Base-by-base conservation (phyloP, 768 basidiomycete species). In the Sarcodon aspratus region DNA sequence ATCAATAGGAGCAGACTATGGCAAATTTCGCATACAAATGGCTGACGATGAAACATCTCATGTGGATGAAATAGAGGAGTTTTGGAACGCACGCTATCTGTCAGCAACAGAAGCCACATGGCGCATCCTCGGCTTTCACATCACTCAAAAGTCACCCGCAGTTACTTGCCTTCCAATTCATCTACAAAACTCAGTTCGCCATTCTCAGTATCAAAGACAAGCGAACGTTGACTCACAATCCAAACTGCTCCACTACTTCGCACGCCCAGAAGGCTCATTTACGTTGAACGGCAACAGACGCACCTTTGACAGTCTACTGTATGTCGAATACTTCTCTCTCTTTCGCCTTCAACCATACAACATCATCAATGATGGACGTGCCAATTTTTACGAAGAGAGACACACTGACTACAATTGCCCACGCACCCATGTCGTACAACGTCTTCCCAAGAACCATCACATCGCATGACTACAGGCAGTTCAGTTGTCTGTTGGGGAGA, bases 51-150 rank as follows among this genome's bases (percentile, higher is more conserved):
- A 33, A 0, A 45, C 43, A 7, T 32, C 46, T 6, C n/a, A n/a
- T n/a, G 38, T 66, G 7, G 58, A 69, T 46, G 66, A 70, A 44
- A 66, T 70, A 34, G 57, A 61, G 18, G 65, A 70, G 6, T 68
- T 53, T 27, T 62, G 61, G 61, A 58, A 61, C 13, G 67, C 50
- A 59, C 57, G 5, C 63, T n/a, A n/a, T n/a, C n/a, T n/a, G n/a
- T n/a, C n/a, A n/a, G n/a, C n/a, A n/a, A n/a, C n/a, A n/a, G n/a
- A 72, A 52, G 67, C 65, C 1, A 54, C 59, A 3, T 69, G 69
- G 70, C 48, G 62, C 5, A 67, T 68, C 31, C 44, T 68, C 0
- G 64, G 64, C 0, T 70, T 60, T 45, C 54, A 64, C n/a, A 57
- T 72, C 35, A 60, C 63, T 0, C 35, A 50, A 7, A 69, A 69